Conservation (phyloP, 179 eudicot genomes). For the Nepenthes alata region DNA sequence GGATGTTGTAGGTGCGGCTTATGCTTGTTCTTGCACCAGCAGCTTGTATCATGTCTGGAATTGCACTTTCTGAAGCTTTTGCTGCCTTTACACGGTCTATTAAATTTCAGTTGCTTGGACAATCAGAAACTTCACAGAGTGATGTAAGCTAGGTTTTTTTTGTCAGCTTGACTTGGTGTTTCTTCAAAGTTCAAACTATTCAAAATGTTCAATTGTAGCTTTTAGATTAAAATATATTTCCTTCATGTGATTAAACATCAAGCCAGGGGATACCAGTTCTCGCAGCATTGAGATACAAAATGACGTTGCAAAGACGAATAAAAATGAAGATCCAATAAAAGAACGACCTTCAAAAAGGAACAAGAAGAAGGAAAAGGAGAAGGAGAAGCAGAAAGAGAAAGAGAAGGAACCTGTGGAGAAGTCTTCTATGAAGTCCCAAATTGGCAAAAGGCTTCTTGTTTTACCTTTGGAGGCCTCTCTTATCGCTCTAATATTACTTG, state of each 20-base stretch:
- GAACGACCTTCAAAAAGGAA: constrained; percentile 50
- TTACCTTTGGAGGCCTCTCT: constrained; percentile 83
- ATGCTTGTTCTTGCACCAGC: constrained; percentile 99
- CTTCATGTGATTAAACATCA: constrained; percentile 18
- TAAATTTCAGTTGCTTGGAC: constrained; percentile 52
- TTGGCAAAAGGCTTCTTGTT: constrained; percentile 58
- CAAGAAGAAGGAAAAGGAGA: constrained; percentile 79
- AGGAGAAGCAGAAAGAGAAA: constrained; percentile 75
- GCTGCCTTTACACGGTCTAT: constrained; percentile 71
- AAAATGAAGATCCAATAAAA: constrained; percentile 40
- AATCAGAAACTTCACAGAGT: constrained; percentile 21
- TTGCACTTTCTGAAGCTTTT: constrained; percentile 94
- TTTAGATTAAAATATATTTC: constrained; percentile 12
- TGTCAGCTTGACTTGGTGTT: constrained; percentile 1
- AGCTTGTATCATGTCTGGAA: constrained; percentile 95
- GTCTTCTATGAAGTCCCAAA: constrained; percentile 39
- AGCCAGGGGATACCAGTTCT: constrained; percentile 61
- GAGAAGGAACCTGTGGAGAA: constrained; percentile 32
- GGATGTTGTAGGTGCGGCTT: constrained; percentile 60
- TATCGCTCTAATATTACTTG: constrained; percentile 54
- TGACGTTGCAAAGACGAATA: constrained; percentile 42
- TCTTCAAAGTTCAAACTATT: constrained; percentile 1
- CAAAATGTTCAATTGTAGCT: neutral
- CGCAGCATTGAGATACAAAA: constrained; percentile 27
- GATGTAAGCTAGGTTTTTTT: constrained; percentile 29